These are phyloP conservation scores for Scutellaria barbata DNA, from an alignment of 257 asterid genomes.

Conservation along the genomic window DNA sequence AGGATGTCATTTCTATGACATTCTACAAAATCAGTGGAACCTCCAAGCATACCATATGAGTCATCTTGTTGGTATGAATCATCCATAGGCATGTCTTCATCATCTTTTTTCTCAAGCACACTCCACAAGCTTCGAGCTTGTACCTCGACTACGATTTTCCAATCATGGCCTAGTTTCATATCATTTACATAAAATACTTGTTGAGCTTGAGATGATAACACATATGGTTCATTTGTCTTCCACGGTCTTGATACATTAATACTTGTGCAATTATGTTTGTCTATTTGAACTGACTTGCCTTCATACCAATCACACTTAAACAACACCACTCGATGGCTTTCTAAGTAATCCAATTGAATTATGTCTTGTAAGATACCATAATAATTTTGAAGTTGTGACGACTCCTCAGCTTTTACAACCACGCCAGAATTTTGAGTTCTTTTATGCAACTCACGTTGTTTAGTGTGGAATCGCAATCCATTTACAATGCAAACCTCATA, in stretches of 20 bases:
- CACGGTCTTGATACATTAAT: not conserved
- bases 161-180: not conserved
- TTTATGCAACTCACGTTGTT: constrained; percentile 12
- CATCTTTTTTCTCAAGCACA: constrained; percentile 3
- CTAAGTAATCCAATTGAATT: constrained; percentile 20
- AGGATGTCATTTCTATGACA: not conserved
- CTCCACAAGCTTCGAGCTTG: not conserved
- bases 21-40: not conserved
- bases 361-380: constrained; percentile 3
- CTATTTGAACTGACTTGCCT: not conserved
- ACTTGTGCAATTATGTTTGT: not conserved
- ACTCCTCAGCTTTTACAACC: constrained; percentile 5
- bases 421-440: constrained; percentile 6
- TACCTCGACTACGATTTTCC: not conserved
- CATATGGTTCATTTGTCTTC: not conserved
- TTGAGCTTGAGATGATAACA: not conserved
- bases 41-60: not conserved
- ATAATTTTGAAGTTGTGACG: not conserved
- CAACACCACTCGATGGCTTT: constrained; percentile 2
- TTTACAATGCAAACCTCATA: constrained; percentile 9
- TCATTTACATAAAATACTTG: not conserved
- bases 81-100: not conserved
- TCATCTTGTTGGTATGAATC: not conserved
- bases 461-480: not conserved
- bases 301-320: constrained; percentile 25